Base-by-base conservation (phyloP, 139 green algal genomes). In the Cymbomonas tetramitiformis region DNA sequence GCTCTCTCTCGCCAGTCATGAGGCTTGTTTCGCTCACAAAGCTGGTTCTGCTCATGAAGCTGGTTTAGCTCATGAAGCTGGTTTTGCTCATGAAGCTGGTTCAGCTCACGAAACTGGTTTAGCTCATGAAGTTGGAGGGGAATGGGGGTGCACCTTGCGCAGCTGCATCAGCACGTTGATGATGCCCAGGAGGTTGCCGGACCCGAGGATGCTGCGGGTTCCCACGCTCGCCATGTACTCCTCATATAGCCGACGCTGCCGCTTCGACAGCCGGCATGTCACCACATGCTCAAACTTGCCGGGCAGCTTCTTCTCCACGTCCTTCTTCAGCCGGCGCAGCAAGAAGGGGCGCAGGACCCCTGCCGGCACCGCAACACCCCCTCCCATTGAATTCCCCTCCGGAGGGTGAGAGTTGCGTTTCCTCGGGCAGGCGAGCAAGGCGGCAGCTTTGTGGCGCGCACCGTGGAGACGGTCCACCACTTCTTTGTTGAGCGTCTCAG, bases 91-190 rank as follows among this genome's bases (percentile, higher is more conserved):
- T n/a, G n/a, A n/a, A n/a, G n/a, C n/a, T n/a, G n/a, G n/a, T n/a
- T n/a, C n/a, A n/a, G 73, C 26, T 9, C 21, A 9, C 9, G 10
- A 52, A 52, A 52, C 44, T 44, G 15, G 15, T 18, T 44, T 18
- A 44, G 18, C 38, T 19, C 18, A 18, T n/a, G 18, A 44, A 44
- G 38, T 19, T 18, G 18, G 15, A 44, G 15, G 38, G 18, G 38
- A 44, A 44, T 44, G 15, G 39, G 82, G 83, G n/a, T n/a, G n/a
- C n/a, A n/a, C n/a, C 76, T 98, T 98, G 46, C 90, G 71, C 61
- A 98, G 82, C 79, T 94, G 86, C 90, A 98, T 97, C n/a, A 98
- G 78, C 56, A 91, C 84, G 65, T 93, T 94, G 48, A 97, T 86
- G 38, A 97, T 82, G 44, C 86, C 85, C 46, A 98, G 65, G 64